These are phyloP conservation scores for Aureobasidium sp. DNA, from an alignment of 2,329 filamentous ascomycete genomes.

Conservation along the genomic window DNA sequence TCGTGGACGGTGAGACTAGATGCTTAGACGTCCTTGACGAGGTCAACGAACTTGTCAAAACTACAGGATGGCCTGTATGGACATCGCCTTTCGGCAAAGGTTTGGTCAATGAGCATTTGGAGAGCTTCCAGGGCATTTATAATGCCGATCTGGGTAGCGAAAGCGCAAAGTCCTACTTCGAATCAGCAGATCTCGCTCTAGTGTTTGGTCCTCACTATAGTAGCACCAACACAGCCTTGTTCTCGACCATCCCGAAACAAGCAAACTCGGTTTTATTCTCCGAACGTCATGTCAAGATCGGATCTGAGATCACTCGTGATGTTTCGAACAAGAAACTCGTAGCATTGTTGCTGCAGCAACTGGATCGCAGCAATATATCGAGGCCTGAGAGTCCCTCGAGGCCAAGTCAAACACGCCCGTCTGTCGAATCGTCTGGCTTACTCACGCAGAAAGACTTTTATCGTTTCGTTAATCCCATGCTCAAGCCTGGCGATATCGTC, in stretches of 20 bases:
- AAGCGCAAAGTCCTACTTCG: conserved; percentile 20
- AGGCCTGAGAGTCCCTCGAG: conserved; percentile 42
- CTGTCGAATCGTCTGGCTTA: background rate
- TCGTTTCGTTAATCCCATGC: conserved; percentile 67
- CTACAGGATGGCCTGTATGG: conserved; percentile 44
- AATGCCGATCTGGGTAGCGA: conserved; percentile 19
- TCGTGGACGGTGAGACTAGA: conserved; percentile 78
- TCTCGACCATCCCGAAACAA: conserved; percentile 24
- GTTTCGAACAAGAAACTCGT: conserved; percentile 46
- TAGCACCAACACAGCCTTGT: conserved; percentile 26
- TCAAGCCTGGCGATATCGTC: conserved; percentile 66
- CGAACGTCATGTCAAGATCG: conserved; percentile 55
- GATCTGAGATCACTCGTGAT: conserved; percentile 60
- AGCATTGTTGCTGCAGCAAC: background rate
- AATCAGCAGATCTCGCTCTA: conserved; percentile 20
- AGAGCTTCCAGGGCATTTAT: conserved; percentile 41
- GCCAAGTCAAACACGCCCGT: conserved; percentile 21
- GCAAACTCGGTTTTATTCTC: conserved; percentile 27
- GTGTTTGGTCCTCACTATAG: conserved; percentile 18
- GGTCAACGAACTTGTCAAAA: conserved; percentile 38
- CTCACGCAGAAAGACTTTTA: conserved; percentile 71
- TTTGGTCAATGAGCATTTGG: conserved; percentile 39
- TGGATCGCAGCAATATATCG: conserved; percentile 47
- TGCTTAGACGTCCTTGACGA: conserved; percentile 41
- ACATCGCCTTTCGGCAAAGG: conserved; percentile 46